Evolutionary conservation across 2,329 filamentous ascomycete species (phyloP).

Genomic region (Fusarium guadeloupense): DNA sequence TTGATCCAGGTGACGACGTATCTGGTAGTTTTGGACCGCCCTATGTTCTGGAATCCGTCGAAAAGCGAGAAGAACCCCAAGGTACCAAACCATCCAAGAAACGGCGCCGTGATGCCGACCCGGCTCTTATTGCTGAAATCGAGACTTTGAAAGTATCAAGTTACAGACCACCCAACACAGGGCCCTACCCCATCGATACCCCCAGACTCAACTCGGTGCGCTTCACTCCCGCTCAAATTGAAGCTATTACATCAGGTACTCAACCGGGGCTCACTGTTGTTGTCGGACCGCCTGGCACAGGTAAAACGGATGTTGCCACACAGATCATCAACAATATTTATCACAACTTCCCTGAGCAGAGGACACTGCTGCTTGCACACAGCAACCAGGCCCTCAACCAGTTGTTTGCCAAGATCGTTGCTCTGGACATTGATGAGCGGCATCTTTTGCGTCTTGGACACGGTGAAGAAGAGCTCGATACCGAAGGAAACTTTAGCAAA

Average conservation of each 20-base stretch:
- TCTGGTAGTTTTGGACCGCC: conserved; percentile 83
- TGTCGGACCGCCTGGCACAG: conserved; percentile 93
- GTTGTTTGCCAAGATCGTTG: conserved; percentile 97
- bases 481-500: conserved; percentile 89
- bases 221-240: conserved; percentile 90
- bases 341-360: conserved; percentile 94
- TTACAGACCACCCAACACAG: conserved; percentile 87
- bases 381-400: conserved; percentile 99
- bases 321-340: conserved; percentile 99
- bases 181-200: conserved; percentile 86
- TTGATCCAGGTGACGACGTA: conserved; percentile 79
- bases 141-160: conserved; percentile 84
- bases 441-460: conserved; percentile 93
- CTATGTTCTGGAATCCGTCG: conserved; percentile 79
- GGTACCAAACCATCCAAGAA: conserved; percentile 79
- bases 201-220: conserved; percentile 84
- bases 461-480: conserved; percentile 92
- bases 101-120: conserved; percentile 80
- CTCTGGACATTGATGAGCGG: conserved; percentile 92
- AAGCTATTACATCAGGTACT: conserved; percentile 92
- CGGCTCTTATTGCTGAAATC: conserved; percentile 66
- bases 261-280: conserved; percentile 95
- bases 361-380: conserved; percentile 91
- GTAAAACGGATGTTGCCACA: conserved; percentile 98
- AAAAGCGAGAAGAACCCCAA: conserved; percentile 61